Evolutionary conservation across 2,329 filamentous ascomycete genomes (phyloP).

Genomic region (Didymella exigua): DNA sequence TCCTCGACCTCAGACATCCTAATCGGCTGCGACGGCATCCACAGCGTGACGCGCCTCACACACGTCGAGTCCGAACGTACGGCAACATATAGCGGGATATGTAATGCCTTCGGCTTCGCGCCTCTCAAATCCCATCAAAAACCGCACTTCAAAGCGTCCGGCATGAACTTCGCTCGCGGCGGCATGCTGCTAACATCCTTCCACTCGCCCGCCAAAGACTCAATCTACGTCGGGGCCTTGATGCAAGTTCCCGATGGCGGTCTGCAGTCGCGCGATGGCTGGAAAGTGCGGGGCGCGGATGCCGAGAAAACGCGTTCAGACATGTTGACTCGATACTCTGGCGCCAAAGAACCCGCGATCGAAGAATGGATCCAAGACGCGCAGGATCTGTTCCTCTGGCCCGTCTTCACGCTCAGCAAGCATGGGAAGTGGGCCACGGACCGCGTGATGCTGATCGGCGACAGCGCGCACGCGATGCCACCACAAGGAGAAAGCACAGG

Average conservation of each 20-base stretch:
- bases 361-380: conserved; percentile 50
- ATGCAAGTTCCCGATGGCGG: conserved; percentile 52
- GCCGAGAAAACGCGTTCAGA: conserved; percentile 51
- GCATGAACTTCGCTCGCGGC: conserved; percentile 54
- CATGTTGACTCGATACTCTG: conserved; percentile 49
- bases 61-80: conserved; percentile 54
- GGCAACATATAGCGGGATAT: conserved; percentile 52
- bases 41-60: conserved; percentile 51
- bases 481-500: conserved; percentile 59
- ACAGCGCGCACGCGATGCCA: conserved; percentile 58
- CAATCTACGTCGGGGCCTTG: conserved; percentile 52
- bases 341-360: conserved; percentile 46
- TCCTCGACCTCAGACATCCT: conserved; percentile 56
- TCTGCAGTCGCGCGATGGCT: conserved; percentile 50
- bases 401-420: conserved; percentile 53
- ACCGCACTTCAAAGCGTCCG: conserved; percentile 47
- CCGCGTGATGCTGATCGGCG: conserved; percentile 53
- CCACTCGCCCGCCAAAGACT: conserved; percentile 45
- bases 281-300: conserved; percentile 53
- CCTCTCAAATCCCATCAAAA: conserved; percentile 23
- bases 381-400: conserved; percentile 54
- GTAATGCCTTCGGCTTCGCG: conserved; percentile 55
- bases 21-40: conserved; percentile 62
- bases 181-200: conserved; percentile 54
- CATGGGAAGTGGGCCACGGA: conserved; percentile 53